A percentile compares a stretch with the other conserved stretches of the same genome.
phyloP scores from a whole-genome alignment of 257 asterid genomes.

The Primulina huaijiensis region DNA sequence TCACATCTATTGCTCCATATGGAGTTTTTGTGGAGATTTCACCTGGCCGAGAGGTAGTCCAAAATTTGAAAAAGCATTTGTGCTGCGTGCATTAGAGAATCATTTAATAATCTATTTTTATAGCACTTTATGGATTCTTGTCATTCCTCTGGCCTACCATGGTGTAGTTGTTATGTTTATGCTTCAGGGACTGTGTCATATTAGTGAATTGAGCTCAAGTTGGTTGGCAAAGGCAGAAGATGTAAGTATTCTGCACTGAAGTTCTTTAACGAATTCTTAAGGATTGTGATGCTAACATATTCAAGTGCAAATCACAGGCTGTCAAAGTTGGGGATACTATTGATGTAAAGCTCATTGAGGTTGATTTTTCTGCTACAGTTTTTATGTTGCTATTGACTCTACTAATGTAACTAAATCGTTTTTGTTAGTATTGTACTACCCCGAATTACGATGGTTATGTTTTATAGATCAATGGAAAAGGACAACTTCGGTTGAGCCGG shows the following conservation, averaged over 20 bases:
- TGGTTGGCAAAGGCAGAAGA: slow-evolving; percentile 97
- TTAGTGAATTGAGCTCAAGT: slow-evolving; percentile 83
- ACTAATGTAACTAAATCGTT: slow-evolving; percentile 4
- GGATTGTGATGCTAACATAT: slow-evolving; percentile 26
- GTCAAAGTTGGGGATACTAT: slow-evolving; percentile 86
- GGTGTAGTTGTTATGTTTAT: slow-evolving; percentile 11
- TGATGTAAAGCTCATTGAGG: slow-evolving; percentile 98
- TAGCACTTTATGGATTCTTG: slow-evolving; percentile 5
- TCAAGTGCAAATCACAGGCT: slow-evolving; percentile 47
- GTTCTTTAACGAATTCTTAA: slow-evolving; percentile 14
- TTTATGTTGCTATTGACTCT: slow-evolving; percentile 16
- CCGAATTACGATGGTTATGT: slow-evolving; percentile 10
- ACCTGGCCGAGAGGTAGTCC: slow-evolving; percentile 93
- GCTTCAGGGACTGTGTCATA: slow-evolving; percentile 88
- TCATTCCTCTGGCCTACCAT: slow-evolving; percentile 6
- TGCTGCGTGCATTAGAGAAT: slow-evolving; percentile 9
- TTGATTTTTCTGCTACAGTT: slow-evolving; percentile 28
- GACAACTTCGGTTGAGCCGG: slow-evolving; percentile 88
- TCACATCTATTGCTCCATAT: slow-evolving; percentile 82
- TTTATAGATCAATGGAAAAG: slow-evolving; percentile 85
- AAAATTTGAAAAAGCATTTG: slow-evolving; percentile 8
- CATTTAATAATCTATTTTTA: slow-evolving; percentile 10
- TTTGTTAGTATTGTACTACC: slow-evolving; percentile 2
- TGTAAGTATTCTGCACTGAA: slow-evolving; percentile 46
- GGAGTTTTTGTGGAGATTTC: slow-evolving; percentile 90